Base-by-base conservation (phyloP, 768 basidiomycete genomes). In the Rhodotorula taiwanensis region DNA sequence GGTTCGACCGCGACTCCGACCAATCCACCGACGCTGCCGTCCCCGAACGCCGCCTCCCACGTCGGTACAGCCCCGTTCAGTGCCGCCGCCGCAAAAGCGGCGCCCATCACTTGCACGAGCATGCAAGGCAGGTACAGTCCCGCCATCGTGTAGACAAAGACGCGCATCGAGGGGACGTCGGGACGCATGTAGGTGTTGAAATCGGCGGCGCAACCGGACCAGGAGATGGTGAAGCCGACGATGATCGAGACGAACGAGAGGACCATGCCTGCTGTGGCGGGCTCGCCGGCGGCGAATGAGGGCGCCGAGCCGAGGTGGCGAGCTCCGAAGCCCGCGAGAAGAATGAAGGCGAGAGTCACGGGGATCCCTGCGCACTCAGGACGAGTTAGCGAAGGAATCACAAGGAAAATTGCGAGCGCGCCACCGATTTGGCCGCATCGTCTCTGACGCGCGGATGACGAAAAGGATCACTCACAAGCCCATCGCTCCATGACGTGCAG, bases 311-410 rank as follows among this genome's bases (percentile, higher is more conserved):
- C 76, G 16, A 91, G 77, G 67, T 89, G 79, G 66, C 86, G 85
- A 0, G 84, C 88, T 0, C 87, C 83, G n/a, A 87, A 78, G 5
- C 86, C 88, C 18, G 86, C 76, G 14, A 82, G 83, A 55, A 90
- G 80, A 36, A 88, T 67, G 73, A 85, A 89, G 14, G 84, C 81
- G 55, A 90, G 76, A n/a, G 88, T 71, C 23, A 88, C 81, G 0
- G 89, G 89, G 23, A 89, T 79, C 88, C 88, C 66, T 67, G 61
- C n/a, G 21, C 21, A 25, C 0, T 9, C 30, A 23, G 34, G n/a
- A 33, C 4, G 14, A 4, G 33, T 0, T 2, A 31, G 21, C 4
- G 8, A 21, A 18, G 44, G 9, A 34, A 16, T 25, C 36, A 39
- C 36, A 39, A 39, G 36, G 36, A 39, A 39, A n/a, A n/a, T n/a